Base-by-base conservation (phyloP, 2,329 filamentous ascomycete genomes). In the Nothomitra cinnamomea region DNA sequence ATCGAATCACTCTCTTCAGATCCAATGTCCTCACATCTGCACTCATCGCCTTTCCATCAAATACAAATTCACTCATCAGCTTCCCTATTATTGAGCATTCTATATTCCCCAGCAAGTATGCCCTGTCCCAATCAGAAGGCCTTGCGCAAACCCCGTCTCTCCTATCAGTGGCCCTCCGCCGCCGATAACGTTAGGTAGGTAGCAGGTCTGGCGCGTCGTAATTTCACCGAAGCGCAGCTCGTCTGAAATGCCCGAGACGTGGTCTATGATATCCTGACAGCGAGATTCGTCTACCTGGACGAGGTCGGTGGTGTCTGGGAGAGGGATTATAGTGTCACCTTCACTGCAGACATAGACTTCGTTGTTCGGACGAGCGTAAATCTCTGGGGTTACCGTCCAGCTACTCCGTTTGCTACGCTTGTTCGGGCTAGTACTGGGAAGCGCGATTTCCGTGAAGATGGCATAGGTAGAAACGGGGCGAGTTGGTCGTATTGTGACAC, bases 31-130 rank as follows among this genome's bases (percentile, higher is more conserved):
- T 70, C 28, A 88, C 73, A 57, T 81, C 74, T 3, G 84, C 82
- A 60, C 83, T 88, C 62, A 67, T 80, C 1, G 82, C 77, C 56
- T 70, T 67, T 0, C 85, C 85, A 53, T 89, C 85, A 61, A 89
- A 80, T 1, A 92, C 70, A 67, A 85, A 80, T 66, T 90, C 85
- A 38, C 83, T 83, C 71, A 92, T 83, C 40, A 90, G 66, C 67
- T 82, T 86, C 2, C 86, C 86, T 6, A 90, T 96, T 1, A 77
- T 92, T 1, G 89, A 0, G 82, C 87, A 69, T 98, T 96, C 70
- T 96, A 90, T 21, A 98, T 95, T 0, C 92, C 92, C 92, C 92
- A 98, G 69, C 90, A 96, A 1, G 88, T 95, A 71, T 98, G 92
- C 0, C 92, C 92, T 0, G 87, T 77, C 0, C 92, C 92, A 56